Base-by-base conservation (phyloP, 2,329 filamentous ascomycete species). In the Colletotrichum coccodes region DNA sequence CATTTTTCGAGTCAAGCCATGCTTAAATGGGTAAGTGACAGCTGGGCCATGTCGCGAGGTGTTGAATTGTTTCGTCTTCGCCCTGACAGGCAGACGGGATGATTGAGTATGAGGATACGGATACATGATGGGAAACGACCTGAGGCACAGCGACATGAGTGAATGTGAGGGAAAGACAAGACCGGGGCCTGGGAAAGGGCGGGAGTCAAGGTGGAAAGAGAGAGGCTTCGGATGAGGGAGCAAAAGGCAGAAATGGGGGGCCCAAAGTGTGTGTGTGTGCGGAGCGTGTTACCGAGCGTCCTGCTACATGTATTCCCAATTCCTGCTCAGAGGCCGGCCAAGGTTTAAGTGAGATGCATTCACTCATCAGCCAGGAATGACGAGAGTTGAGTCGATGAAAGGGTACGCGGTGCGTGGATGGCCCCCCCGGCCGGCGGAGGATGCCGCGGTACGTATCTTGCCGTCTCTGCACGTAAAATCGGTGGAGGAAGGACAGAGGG, bases 1-100 rank as follows among this genome's bases (percentile, higher is more conserved):
- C 56, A 56, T 36, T 67, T 60, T 69, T 67, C 61, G 62, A 69
- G 66, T 67, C 61, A 69, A 69, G 61, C 66, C 62, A 61, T 65
- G 63, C 56, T 57, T 12, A 49, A 62, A 67, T 21, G 34, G 60
- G 65, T 47, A 59, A 60, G 32, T 64, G 53, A 38, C 63, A 36
- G 62, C 38, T 60, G 47, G 62, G 54, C 61, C 66, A 49, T 34
- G 66, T 69, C 62, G 50, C 62, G 54, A 69, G 38, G 30, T 47
- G 62, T 36, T 30, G 26, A 61, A 60, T 54, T 67, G 62, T 69
- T 69, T 69, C 66, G 66, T 42, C 65, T 47, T 59, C 32, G 49
- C 58, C 58, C 28, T 62, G 64, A 50, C 64, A 50, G 21, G 49
- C 30, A 50, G 49, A 49, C 49, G 18, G 32, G 64, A 47, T 21